These are phyloP conservation scores for Zangia roseola DNA, from an alignment of 768 basidiomycete genomes.

Conservation along the genomic window DNA sequence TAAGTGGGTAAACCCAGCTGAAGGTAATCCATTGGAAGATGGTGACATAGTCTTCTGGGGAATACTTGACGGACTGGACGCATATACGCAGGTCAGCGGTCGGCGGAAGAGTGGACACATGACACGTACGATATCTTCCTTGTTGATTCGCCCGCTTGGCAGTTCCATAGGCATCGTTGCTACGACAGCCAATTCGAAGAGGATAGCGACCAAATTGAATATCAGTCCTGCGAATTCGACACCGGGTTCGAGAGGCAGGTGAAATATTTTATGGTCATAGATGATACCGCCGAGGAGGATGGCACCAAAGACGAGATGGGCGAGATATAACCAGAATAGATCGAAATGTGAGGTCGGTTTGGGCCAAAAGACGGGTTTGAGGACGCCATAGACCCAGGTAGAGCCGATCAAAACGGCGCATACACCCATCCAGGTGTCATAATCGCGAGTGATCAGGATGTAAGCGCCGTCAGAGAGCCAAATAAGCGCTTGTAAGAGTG, in stretches of 20 bases:
- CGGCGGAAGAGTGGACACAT: background rate
- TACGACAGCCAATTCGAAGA: conserved; percentile 45
- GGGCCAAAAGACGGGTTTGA: conserved; percentile 53
- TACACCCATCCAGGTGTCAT: conserved; percentile 33
- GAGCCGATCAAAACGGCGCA: conserved; percentile 47
- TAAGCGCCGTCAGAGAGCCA: conserved; percentile 67
- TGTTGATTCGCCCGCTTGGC: conserved; percentile 53
- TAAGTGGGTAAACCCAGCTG: conserved; percentile 66
- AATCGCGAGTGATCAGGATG: conserved; percentile 39
- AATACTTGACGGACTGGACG: conserved; percentile 26
- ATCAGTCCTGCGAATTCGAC: conserved; percentile 24
- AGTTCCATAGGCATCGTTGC: conserved; percentile 64
- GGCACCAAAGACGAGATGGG: conserved; percentile 44
- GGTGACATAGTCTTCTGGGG: conserved; percentile 73
- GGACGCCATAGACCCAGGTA: conserved; percentile 66
- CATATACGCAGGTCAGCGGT: background rate
- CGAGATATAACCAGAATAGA: conserved; percentile 55
- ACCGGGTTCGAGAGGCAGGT: conserved; percentile 39
- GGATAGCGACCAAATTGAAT: conserved; percentile 45
- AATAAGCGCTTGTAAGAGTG: conserved; percentile 52
- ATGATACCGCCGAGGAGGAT: conserved; percentile 53
- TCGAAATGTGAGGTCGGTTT: conserved; percentile 61
- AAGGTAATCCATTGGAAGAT: conserved; percentile 74
- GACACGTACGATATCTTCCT: conserved; percentile 59
- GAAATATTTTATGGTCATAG: conserved; percentile 49